These are phyloP conservation scores for Aspergillus heteromorphus DNA, from an alignment of 495 filamentous ascomycete species.

Conservation along the genomic window DNA sequence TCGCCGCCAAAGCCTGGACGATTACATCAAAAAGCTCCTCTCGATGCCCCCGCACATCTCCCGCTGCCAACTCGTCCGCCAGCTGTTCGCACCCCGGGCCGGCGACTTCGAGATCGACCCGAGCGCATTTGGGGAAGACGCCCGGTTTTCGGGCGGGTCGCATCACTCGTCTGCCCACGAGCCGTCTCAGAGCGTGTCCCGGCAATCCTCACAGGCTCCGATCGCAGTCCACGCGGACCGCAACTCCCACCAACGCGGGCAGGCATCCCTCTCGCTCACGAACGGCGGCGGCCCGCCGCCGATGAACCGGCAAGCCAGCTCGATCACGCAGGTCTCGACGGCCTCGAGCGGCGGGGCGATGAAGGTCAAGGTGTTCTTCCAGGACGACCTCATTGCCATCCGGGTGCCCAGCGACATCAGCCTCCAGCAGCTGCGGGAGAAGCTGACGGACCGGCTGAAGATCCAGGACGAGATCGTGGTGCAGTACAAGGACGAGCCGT, in stretches of 20 bases:
- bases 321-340: constrained; percentile 64
- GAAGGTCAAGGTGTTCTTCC: constrained; percentile 93
- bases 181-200: constrained; percentile 53
- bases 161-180: constrained; percentile 60
- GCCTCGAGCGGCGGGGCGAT: constrained; percentile 49
- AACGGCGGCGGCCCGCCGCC: constrained; percentile 45
- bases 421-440: constrained; percentile 75
- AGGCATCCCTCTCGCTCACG: constrained; percentile 34
- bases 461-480: constrained; percentile 68
- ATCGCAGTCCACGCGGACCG: constrained; percentile 60
- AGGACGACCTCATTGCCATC: constrained; percentile 86
- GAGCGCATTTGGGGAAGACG: constrained; percentile 57
- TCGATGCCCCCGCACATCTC: constrained; percentile 79
- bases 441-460: constrained; percentile 70
- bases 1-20: constrained; percentile 82
- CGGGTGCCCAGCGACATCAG: constrained; percentile 75
- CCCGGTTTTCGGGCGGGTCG: constrained; percentile 64
- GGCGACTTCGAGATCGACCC: constrained; percentile 91
- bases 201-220: constrained; percentile 69
- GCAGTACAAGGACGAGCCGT: constrained; percentile 82
- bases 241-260: constrained; percentile 54
- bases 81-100: constrained; percentile 83
- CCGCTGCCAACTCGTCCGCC: constrained; percentile 72
- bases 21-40: constrained; percentile 89
- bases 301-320: constrained; percentile 68